phyloP scores from a whole-genome alignment of 163 green algal species.

The Scenedesmus sp. region DNA sequence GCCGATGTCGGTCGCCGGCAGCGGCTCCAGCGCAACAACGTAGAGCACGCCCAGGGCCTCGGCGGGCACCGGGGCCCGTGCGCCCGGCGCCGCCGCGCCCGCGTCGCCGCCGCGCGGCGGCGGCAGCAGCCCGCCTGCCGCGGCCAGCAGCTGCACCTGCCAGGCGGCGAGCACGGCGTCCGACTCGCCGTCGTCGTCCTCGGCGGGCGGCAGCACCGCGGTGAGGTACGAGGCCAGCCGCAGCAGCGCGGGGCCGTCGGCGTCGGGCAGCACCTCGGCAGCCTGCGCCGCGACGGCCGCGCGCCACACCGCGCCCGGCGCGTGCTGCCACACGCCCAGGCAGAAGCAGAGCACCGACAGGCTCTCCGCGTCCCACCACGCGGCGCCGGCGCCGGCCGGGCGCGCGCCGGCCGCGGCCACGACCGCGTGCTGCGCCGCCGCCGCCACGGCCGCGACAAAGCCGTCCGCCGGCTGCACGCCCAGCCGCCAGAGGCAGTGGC shows the following conservation, averaged over 20 bases:
- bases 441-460: slow-evolving; percentile 1
- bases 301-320: not conserved
- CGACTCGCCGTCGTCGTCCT: not conserved
- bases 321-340: slow-evolving; percentile 9
- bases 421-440: slow-evolving; percentile 26
- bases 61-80: not conserved
- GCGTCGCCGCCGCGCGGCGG: not conserved
- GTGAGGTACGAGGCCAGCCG: slow-evolving; percentile 10
- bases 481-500: slow-evolving; percentile 25
- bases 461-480: slow-evolving; percentile 16
- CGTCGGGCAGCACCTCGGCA: not conserved
- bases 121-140: not conserved
- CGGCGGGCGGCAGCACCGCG: not conserved
- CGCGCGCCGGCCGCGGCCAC: not conserved
- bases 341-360: slow-evolving; percentile 35
- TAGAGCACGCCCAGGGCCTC: not conserved
- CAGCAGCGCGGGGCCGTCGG: slow-evolving; percentile 14
- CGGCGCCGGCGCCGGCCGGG: not conserved
- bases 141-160: slow-evolving; percentile 8
- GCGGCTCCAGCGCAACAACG: slow-evolving; percentile 1
- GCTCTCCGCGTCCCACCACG: slow-evolving; percentile 26
- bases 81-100: not conserved
- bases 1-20: not conserved
- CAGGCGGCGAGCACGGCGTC: too few relatives aligned
- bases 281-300: slow-evolving; percentile 16